Conservation (phyloP, 371 early-diverging fungal genomes). For the Apophysomyces sp. region DNA sequence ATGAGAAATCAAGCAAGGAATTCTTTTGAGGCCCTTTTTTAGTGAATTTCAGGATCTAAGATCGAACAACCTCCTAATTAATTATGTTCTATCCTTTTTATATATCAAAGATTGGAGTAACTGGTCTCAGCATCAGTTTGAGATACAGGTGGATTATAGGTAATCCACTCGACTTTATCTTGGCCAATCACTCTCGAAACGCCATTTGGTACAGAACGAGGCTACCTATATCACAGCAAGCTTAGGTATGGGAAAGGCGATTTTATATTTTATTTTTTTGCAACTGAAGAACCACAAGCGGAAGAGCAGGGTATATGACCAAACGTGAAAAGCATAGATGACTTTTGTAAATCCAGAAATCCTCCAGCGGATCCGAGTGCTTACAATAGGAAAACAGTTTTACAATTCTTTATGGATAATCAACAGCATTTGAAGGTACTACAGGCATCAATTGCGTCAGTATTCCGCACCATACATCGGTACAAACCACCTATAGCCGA, state of each 20-base stretch:
- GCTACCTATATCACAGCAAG: background rate
- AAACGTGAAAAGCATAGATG: constrained; percentile 5
- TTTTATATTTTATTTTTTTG: background rate
- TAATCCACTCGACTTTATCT: too few species aligned
- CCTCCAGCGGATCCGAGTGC: background rate
- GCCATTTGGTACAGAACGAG: too few species aligned
- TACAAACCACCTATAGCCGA: background rate
- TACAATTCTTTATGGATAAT: background rate
- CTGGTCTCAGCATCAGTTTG: too few species aligned
- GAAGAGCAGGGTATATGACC: constrained; percentile 4
- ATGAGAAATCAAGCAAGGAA: too few species aligned
- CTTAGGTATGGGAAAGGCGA: background rate
- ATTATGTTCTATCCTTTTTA: too few species aligned
- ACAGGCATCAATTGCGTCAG: background rate
- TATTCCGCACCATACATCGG: background rate
- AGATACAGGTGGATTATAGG: too few species aligned
- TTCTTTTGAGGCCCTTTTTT: too few species aligned
- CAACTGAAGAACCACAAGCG: background rate
- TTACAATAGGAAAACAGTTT: background rate
- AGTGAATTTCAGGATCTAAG: too few species aligned
- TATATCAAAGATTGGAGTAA: too few species aligned
- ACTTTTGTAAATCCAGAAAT: background rate
- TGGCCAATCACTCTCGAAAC: too few species aligned
- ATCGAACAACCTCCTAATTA: too few species aligned
- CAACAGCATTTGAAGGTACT: background rate